These are phyloP conservation scores for Sindora glabra DNA, from an alignment of 306 rosid genomes.

Conservation along the genomic window DNA sequence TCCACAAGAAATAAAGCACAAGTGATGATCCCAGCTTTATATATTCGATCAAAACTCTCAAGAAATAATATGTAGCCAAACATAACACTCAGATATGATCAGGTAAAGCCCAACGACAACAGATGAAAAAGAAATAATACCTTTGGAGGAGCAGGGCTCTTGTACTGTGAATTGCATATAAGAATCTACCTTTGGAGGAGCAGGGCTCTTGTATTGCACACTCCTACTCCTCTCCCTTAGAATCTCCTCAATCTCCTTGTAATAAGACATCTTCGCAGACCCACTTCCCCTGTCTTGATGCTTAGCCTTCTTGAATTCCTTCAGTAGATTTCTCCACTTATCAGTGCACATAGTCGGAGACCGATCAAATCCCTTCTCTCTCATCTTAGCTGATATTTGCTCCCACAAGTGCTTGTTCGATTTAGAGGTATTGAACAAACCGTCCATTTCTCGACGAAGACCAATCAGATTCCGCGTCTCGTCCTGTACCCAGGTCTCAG, in stretches of 20 bases:
- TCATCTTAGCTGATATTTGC: slow-evolving; percentile 82
- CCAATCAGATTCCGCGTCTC: slow-evolving; percentile 73
- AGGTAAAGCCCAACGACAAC: neutral
- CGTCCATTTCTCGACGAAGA: slow-evolving; percentile 71
- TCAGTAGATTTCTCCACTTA: slow-evolving; percentile 88
- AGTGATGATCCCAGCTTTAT: neutral
- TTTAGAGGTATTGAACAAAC: slow-evolving; percentile 71
- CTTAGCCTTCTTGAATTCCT: slow-evolving; percentile 93
- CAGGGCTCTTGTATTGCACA: slow-evolving; percentile 48
- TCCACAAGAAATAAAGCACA: neutral
- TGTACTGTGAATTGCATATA: slow-evolving; percentile 74
- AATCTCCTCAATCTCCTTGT: slow-evolving; percentile 87
- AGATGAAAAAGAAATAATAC: slow-evolving; percentile 10
- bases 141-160: slow-evolving; percentile 63
- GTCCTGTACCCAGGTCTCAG: slow-evolving; percentile 96
- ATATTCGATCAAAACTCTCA: neutral
- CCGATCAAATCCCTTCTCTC: slow-evolving; percentile 83
- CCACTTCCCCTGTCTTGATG: slow-evolving; percentile 69
- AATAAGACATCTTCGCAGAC: slow-evolving; percentile 81
- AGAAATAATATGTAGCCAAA: no score
- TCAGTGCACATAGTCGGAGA: slow-evolving; percentile 97
- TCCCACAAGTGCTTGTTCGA: slow-evolving; percentile 96
- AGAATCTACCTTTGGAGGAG: slow-evolving; percentile 68
- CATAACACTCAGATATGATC: neutral
- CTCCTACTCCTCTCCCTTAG: slow-evolving; percentile 62